Conservation (phyloP, 106 monocot species). For the Agapanthus africanus region DNA sequence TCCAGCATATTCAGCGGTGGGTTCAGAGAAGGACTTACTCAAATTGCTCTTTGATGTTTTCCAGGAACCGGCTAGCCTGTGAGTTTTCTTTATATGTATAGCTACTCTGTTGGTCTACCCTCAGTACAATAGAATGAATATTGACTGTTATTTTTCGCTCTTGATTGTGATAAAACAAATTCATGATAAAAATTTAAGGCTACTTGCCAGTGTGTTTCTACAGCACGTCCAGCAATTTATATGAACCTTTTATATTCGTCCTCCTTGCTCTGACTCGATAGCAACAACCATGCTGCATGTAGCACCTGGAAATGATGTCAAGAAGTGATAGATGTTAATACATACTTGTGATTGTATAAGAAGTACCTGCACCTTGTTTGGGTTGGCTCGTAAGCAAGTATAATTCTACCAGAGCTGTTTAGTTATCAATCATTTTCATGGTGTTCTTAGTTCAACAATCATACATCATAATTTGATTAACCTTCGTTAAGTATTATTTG, state of each 20-base stretch:
- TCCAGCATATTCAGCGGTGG: slow-evolving; percentile 7
- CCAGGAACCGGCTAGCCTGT: slow-evolving; percentile 60
- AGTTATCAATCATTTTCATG: neutral
- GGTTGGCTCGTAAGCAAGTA: neutral
- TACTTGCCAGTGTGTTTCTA: too few species aligned
- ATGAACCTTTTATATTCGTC: too few species aligned
- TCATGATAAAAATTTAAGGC: too few species aligned
- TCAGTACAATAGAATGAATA: neutral
- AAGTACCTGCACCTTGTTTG: neutral
- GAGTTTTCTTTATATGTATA: slow-evolving; percentile 14
- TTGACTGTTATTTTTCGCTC: too few species aligned
- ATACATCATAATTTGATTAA: neutral
- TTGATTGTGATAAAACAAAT: too few species aligned
- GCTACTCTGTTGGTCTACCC: too few species aligned
- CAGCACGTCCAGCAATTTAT: too few species aligned
- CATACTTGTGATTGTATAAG: neutral
- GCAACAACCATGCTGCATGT: too few species aligned
- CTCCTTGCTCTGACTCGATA: too few species aligned
- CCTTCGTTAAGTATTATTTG: neutral
- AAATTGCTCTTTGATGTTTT: slow-evolving; percentile 57
- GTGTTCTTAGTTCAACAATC: neutral
- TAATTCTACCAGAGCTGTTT: neutral
- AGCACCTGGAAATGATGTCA: too few species aligned
- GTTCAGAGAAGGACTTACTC: slow-evolving; percentile 25
- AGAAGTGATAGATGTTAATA: too few species aligned